Base-by-base conservation (phyloP, 2,329 filamentous ascomycete species). In the Metarhizium robertsii region DNA sequence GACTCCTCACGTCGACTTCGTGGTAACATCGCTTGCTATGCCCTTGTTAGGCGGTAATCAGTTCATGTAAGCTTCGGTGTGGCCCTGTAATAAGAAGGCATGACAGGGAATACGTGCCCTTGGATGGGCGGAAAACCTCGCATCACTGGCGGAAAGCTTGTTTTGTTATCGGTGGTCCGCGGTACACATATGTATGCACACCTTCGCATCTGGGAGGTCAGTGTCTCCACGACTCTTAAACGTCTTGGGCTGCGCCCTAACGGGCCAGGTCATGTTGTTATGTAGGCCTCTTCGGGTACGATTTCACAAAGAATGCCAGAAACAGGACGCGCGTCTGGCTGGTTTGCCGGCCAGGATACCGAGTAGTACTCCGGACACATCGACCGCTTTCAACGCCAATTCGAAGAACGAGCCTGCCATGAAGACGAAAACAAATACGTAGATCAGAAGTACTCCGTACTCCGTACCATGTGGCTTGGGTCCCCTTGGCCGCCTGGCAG, bases 151-250 rank as follows among this genome's bases (percentile, higher is more conserved):
- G 46, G 47, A 51, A 46, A 45, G 48, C 30, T 55, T 55, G 53
- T 40, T 50, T 51, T 55, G 53, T 46, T 47, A 46, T 51, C 38
- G 25, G 47, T 46, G 48, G 36, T 46, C 40, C 40, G 53, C 48
- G 40, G 53, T 29, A 29, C 25, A 13, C n/a, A n/a, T n/a, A n/a
- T n/a, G n/a, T 16, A 18, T 25, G 32, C 32, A 34, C 32, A 8
- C 32, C 32, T 34, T 34, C 32, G 25, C 25, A 25, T 25, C 25
- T 25, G 25, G 25, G 25, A 25, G 25, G 25, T 4, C 25, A 25
- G 25, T 25, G 25, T 25, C 25, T 25, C 25, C 25, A 25, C 25
- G 25, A 25, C 25, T 25, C 25, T 25, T 25, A 25, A 25, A 25
- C 25, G 25, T 25, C 25, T 25, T 25, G 25, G 25, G 25, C 25